A percentile compares a stretch with the other conserved stretches of the same genome.
These are phyloP conservation scores for Corynascus novoguineensis DNA, from an alignment of 495 filamentous ascomycete genomes.

Conservation along the genomic window DNA sequence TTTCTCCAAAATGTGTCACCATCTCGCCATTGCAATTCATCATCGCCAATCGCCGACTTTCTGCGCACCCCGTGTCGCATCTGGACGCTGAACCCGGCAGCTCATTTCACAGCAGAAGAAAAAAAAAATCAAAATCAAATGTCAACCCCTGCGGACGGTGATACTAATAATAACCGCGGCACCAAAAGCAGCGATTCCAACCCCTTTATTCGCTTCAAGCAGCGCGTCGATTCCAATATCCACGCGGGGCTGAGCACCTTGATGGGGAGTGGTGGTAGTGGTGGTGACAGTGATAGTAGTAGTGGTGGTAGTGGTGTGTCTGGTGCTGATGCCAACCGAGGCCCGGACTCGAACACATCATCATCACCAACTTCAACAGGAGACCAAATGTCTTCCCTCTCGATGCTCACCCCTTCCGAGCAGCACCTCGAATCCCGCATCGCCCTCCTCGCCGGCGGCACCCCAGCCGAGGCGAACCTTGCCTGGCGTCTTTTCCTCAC, in stretches of 20 bases:
- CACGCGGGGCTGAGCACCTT: conserved; percentile 29
- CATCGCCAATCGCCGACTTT: conserved; percentile 3
- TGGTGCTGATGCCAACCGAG: no score
- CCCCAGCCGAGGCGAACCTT: background rate
- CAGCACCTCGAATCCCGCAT: conserved; percentile 9
- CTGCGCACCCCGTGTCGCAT: background rate
- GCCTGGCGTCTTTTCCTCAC: conserved; percentile 20
- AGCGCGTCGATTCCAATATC: conserved; percentile 39
- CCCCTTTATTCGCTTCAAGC: conserved; percentile 42
- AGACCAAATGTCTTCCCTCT: background rate
- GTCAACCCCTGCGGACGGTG: background rate
- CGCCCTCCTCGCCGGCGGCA: conserved; percentile 12
- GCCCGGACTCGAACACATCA: background rate
- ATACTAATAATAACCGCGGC: background rate
- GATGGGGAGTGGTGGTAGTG: background rate
- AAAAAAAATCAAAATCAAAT: background rate
- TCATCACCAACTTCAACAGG: background rate
- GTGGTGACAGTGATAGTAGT: background rate
- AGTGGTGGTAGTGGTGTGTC: no score
- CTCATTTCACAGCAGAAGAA: background rate
- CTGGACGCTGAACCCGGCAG: background rate
- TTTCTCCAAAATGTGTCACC: background rate
- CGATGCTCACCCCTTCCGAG: background rate
- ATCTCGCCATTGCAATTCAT: conserved; percentile 10
- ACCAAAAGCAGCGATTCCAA: conserved; percentile 24